Evolutionary conservation across 2,329 filamentous ascomycete species (phyloP).

Genomic region (Immersiporthe knoxdaviesiana): DNA sequence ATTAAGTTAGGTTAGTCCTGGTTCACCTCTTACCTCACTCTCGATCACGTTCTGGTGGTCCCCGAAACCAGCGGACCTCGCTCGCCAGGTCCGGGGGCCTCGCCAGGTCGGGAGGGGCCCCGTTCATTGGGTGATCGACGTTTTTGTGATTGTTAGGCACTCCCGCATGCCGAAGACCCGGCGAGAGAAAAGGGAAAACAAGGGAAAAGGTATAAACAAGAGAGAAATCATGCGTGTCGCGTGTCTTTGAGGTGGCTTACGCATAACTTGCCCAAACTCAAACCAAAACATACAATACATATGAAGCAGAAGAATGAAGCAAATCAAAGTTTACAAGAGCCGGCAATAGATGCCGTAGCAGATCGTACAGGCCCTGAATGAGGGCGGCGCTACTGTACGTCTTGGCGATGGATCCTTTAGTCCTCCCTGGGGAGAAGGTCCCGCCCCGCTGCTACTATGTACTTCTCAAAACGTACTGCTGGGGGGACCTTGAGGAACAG

Average conservation of each 20-base stretch:
- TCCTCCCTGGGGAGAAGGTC: neutral
- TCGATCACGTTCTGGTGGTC: neutral
- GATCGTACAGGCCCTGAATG: neutral
- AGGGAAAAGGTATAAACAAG: neutral
- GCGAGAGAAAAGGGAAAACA: neutral
- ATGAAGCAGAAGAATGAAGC: neutral
- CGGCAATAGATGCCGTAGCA: neutral
- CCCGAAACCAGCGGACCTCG: neutral
- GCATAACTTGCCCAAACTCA: neutral
- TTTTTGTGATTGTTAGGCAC: slow-evolving; percentile 12
- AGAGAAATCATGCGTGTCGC: neutral
- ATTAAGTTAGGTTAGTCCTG: neutral
- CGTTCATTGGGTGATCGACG: slow-evolving; percentile 3
- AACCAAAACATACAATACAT: neutral
- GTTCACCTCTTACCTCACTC: neutral
- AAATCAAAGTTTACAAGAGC: neutral
- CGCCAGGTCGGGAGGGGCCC: neutral
- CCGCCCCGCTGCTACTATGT: too few species aligned
- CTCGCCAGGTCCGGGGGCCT: neutral
- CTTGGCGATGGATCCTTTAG: slow-evolving; percentile 6
- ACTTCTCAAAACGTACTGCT: too few species aligned
- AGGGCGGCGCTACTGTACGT: neutral
- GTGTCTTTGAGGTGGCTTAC: slow-evolving; percentile 1
- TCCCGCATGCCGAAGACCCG: slow-evolving; percentile 8
- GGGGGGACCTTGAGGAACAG: neutral